A percentile compares a stretch with the other conserved stretches of the same genome.
Evolutionary conservation across 257 asterid genomes (phyloP).

Genomic region (Scutellaria minor): DNA sequence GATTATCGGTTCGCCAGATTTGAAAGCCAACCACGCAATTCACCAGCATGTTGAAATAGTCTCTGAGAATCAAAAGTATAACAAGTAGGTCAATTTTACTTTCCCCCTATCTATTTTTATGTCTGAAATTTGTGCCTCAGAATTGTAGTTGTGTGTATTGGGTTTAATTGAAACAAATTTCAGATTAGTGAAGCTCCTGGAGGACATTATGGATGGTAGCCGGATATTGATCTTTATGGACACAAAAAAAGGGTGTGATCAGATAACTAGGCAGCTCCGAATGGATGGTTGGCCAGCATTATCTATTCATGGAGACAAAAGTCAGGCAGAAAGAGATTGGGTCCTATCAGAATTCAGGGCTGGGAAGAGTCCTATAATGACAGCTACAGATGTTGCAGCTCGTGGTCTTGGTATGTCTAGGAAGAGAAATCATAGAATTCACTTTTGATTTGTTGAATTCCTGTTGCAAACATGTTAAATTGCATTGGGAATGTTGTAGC

Average conservation of each 20-base stretch:
- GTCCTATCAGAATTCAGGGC: slow-evolving; percentile 95
- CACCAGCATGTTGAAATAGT: slow-evolving; percentile 88
- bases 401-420: slow-evolving; percentile 87
- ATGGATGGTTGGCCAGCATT: slow-evolving; percentile 99
- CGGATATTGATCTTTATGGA: slow-evolving; percentile 96
- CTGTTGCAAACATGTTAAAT: not conserved
- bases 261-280: slow-evolving; percentile 89
- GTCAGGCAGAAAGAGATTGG: slow-evolving; percentile 99
- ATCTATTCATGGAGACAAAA: slow-evolving; percentile 97
- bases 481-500: slow-evolving; percentile 13
- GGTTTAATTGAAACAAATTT: slow-evolving; percentile 32
- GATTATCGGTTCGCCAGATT: slow-evolving; percentile 80
- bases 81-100: slow-evolving; percentile 56
- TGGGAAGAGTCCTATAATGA: slow-evolving; percentile 98
- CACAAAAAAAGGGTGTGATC: slow-evolving; percentile 98
- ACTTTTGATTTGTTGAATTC: slow-evolving; percentile 19
- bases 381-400: slow-evolving; percentile 99
- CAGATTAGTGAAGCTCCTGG: slow-evolving; percentile 93
- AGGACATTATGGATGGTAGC: slow-evolving; percentile 99
- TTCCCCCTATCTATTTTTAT: not conserved
- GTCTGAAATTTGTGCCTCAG: not conserved
- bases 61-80: slow-evolving; percentile 87
- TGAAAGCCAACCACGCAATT: slow-evolving; percentile 98
- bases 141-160: slow-evolving; percentile 20
- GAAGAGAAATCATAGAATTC: slow-evolving; percentile 13